These are phyloP conservation scores for Orbilia javanica DNA, from an alignment of 2,329 filamentous ascomycete species.

Conservation along the genomic window DNA sequence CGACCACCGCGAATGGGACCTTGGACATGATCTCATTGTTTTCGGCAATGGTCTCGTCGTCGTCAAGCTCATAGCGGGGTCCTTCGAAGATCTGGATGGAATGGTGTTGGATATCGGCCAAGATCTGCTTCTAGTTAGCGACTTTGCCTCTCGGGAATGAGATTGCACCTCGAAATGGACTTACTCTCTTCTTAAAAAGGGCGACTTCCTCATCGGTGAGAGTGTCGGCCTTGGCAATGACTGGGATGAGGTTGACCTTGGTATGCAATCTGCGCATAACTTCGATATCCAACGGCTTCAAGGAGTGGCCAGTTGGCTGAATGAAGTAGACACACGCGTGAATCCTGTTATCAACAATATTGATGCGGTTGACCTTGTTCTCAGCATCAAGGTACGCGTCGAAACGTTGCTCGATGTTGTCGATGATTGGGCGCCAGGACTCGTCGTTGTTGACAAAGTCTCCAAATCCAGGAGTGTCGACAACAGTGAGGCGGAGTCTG, in stretches of 20 bases:
- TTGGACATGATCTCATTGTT: slow-evolving; percentile 99
- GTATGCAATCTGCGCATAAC: slow-evolving; percentile 99
- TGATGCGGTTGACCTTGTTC: slow-evolving; percentile 99
- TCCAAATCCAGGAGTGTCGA: slow-evolving; percentile 97
- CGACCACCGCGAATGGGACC: slow-evolving; percentile 97
- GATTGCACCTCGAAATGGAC: slow-evolving; percentile 63
- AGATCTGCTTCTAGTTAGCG: slow-evolving; percentile 74
- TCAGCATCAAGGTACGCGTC: slow-evolving; percentile 98
- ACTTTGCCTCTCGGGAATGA: background rate
- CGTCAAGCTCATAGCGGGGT: slow-evolving; percentile 96
- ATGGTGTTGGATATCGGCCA: slow-evolving; percentile 96
- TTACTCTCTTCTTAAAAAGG: slow-evolving; percentile 94
- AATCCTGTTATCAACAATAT: slow-evolving; percentile 99
- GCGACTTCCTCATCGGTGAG: slow-evolving; percentile 96
- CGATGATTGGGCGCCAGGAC: slow-evolving; percentile 98
- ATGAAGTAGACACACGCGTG: slow-evolving; percentile 99
- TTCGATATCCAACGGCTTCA: slow-evolving; percentile 98
- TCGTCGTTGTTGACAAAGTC: slow-evolving; percentile 99
- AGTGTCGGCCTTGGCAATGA: slow-evolving; percentile 98
- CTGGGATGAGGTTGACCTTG: slow-evolving; percentile 99
- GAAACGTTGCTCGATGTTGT: slow-evolving; percentile 99
- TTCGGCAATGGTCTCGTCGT: slow-evolving; percentile 99
- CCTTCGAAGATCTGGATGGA: slow-evolving; percentile 99
- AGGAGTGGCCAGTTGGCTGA: slow-evolving; percentile 95
- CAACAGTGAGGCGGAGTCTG: slow-evolving; percentile 92